phyloP scores from a whole-genome alignment of 192 early-diverging fungal genomes.

The Chytriomyces confervae region DNA sequence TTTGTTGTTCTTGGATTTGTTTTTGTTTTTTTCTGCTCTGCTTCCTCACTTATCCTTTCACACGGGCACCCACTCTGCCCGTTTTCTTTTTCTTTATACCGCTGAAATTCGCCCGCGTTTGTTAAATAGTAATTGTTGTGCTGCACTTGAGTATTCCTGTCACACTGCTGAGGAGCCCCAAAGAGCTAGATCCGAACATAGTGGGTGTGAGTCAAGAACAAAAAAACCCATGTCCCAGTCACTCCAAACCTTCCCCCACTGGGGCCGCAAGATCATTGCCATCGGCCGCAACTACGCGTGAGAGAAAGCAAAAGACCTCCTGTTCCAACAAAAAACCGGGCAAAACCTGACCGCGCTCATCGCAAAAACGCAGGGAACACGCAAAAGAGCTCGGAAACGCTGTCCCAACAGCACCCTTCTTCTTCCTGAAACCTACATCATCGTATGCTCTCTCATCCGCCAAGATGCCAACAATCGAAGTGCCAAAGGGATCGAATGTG shows the following conservation, averaged over 20 bases:
- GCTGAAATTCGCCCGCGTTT: no score
- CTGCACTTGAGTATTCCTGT: no score
- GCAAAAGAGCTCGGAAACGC: conserved; percentile 92
- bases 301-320: neutral
- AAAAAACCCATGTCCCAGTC: neutral
- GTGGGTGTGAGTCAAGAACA: no score
- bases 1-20: no score
- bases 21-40: no score
- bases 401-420: conserved; percentile 84
- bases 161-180: no score
- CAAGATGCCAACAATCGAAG: conserved; percentile 69
- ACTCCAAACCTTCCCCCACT: conserved; percentile 30
- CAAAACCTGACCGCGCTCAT: no score
- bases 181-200: no score
- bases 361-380: conserved; percentile 68
- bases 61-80: no score
- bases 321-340: neutral
- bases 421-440: conserved; percentile 93
- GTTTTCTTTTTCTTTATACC: no score
- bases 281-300: conserved; percentile 91
- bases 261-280: conserved; percentile 87
- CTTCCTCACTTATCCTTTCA: no score
- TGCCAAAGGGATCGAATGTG: conserved; percentile 77
- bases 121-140: no score
- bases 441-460: conserved; percentile 67